These are phyloP conservation scores for Zelopaecilomyces penicillatus DNA, from an alignment of 2,329 filamentous ascomycete genomes.

Conservation along the genomic window DNA sequence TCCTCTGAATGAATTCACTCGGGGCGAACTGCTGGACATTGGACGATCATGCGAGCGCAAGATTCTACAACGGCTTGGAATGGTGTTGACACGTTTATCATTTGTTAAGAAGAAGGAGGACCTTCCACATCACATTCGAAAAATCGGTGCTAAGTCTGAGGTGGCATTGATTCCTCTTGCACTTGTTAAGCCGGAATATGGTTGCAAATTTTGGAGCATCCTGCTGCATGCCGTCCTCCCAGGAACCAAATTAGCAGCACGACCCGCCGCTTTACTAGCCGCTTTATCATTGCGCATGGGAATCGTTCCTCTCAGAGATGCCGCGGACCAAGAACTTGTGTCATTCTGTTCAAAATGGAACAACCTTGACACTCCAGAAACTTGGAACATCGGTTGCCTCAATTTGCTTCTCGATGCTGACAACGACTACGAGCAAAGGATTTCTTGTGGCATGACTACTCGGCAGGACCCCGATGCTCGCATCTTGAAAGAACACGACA, in stretches of 20 bases:
- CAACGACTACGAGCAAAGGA: conserved; percentile 22
- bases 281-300: conserved; percentile 41
- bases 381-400: conserved; percentile 39
- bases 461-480: conserved; percentile 7
- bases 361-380: conserved; percentile 38
- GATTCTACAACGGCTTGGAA: conserved; percentile 39
- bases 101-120: conserved; percentile 32
- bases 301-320: conserved; percentile 30
- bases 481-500: conserved; percentile 29
- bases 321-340: conserved; percentile 33
- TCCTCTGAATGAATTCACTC: conserved; percentile 28
- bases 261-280: conserved; percentile 37
- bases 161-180: conserved; percentile 37
- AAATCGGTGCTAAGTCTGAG: conserved; percentile 18
- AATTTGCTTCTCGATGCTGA: conserved; percentile 40
- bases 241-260: conserved; percentile 36
- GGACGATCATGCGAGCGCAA: conserved; percentile 40
- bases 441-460: conserved; percentile 14
- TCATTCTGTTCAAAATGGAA: conserved; percentile 37
- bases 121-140: conserved; percentile 34
- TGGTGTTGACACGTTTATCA: conserved; percentile 37
- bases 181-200: conserved; percentile 26
- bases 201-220: conserved; percentile 37
- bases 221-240: conserved; percentile 40
- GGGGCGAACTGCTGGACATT: conserved; percentile 42